Evolutionary conservation across 1,139 yeast genomes (phyloP), one percentile per base, ranked within the genome.

Genomic region (Pichia sp.): DNA sequence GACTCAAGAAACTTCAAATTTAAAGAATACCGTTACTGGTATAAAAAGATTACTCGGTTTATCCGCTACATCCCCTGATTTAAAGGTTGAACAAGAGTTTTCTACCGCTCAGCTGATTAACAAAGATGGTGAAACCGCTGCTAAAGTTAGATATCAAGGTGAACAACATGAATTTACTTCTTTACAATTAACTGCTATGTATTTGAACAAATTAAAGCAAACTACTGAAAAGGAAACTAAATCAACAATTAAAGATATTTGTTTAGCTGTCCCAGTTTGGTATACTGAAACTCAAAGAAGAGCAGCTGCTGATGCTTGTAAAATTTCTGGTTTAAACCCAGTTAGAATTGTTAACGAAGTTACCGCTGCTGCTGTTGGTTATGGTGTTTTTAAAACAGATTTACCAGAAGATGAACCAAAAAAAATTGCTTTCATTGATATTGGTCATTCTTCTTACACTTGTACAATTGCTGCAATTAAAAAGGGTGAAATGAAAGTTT

Each of bases 311-410:
- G 98, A 93, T 64, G 96, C 98, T 46, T 91, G 96, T 60, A 77
- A 76, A 62, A 84, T 91, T 64, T 97, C 98, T 49, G 96, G 96
- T 50, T 77, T 91, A 63, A 91, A 91, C 79, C 96, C 98, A 48
- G 96, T 91, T 49, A 84, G 98, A 76, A 80, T 91, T 54, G 95
- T 91, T 58, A 91, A 91, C 65, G 98, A 91, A 65, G 80, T 86
- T 51, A 89, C 98, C 47, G 97, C 98, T 49, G 98, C 98, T 47
- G 97, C 96, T 55, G 96, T 93, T 53, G 95, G 96, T 55, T 93
- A 91, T 72, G 98, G 98, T 74, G 96, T 91, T 49, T 91, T 91
- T 81, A 89, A 91, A 78, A 93, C 86, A 60, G 85, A 91, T 56
- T 91, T 95, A 65, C 87, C 85, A 53, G 96, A 87, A 66, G 94